phyloP scores from a whole-genome alignment of 352 stramenopile genomes.

The Phytopythium vexans region DNA sequence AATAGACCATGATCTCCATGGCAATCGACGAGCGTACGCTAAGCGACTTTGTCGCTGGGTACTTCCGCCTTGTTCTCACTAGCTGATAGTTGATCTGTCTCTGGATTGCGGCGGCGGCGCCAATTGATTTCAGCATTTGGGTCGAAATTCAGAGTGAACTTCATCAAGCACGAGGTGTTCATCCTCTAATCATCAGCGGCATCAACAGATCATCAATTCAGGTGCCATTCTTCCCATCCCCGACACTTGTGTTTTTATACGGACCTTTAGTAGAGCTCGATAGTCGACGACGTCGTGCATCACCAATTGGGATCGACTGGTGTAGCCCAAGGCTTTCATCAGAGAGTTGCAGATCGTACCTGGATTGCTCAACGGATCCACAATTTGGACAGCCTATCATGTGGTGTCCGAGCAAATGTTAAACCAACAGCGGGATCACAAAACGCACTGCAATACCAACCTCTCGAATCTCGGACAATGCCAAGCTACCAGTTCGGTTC shows the following conservation, averaged over 20 bases:
- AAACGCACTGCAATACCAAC: slow-evolving; percentile 4
- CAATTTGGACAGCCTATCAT: slow-evolving; percentile 18
- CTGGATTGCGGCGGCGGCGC: slow-evolving; percentile 9
- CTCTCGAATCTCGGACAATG: slow-evolving; percentile 29
- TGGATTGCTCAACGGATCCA: slow-evolving; percentile 51
- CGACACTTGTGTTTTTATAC: background rate
- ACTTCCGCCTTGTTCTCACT: too few relatives aligned
- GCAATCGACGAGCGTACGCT: too few relatives aligned
- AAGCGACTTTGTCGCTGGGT: too few relatives aligned
- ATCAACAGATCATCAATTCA: background rate
- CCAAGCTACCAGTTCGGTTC: slow-evolving; percentile 37
- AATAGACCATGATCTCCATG: too few relatives aligned
- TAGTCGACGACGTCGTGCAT: slow-evolving; percentile 59
- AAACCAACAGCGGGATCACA: background rate
- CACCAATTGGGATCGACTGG: slow-evolving; percentile 32
- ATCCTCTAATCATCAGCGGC: slow-evolving; percentile 34
- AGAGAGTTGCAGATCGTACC: slow-evolving; percentile 26
- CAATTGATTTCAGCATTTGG: slow-evolving; percentile 54
- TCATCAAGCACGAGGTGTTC: slow-evolving; percentile 67
- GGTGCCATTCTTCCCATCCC: background rate
- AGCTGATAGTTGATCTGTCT: too few relatives aligned
- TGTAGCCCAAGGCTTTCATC: slow-evolving; percentile 38
- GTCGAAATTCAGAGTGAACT: slow-evolving; percentile 76
- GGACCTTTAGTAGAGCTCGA: slow-evolving; percentile 47
- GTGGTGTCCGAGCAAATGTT: background rate